These are phyloP conservation scores for Lactuca sativa DNA, from an alignment of 129 eudicot genomes.

Conservation along the genomic window DNA sequence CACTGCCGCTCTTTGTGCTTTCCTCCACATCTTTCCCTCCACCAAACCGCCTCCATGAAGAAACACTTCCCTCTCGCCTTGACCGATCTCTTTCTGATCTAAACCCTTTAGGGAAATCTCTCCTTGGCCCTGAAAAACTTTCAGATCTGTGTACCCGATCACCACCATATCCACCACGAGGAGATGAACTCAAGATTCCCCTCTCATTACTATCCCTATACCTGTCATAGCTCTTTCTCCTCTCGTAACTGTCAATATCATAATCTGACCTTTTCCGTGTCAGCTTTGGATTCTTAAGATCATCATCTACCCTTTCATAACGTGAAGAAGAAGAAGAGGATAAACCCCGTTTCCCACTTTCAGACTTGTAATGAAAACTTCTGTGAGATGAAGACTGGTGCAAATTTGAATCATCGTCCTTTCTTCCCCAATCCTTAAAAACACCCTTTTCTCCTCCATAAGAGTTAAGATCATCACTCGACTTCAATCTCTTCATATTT, in stretches of 20 bases:
- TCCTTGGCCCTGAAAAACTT: constrained; percentile 82
- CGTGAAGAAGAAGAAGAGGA: constrained; percentile 60
- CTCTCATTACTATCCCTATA: constrained; percentile 65
- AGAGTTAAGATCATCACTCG: constrained; percentile 75
- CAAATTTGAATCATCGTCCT: constrained; percentile 55
- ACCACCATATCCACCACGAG: constrained; percentile 67
- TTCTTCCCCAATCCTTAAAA: constrained; percentile 73
- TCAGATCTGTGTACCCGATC: constrained; percentile 86
- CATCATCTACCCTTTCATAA: constrained; percentile 68
- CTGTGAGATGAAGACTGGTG: constrained; percentile 67
- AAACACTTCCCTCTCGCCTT: constrained; percentile 64
- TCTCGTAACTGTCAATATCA: constrained; percentile 65
- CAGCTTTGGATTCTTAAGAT: constrained; percentile 59
- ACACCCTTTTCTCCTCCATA: constrained; percentile 74
- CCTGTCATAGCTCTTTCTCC: constrained; percentile 74
- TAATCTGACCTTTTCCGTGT: constrained; percentile 71
- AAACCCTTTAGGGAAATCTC: constrained; percentile 94
- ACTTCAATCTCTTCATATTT: constrained; percentile 79
- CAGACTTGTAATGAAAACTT: constrained; percentile 66
- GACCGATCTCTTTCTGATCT: constrained; percentile 94
- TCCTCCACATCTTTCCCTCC: constrained; percentile 66
- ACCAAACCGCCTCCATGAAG: constrained; percentile 82
- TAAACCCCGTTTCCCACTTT: constrained; percentile 54
- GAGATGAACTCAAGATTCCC: constrained; percentile 63
- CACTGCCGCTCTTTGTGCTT: constrained; percentile 53